A percentile compares a stretch with the other conserved stretches of the same genome.
These are phyloP conservation scores for Cercophora sp. DNA, from an alignment of 495 filamentous ascomycete genomes.

Conservation along the genomic window DNA sequence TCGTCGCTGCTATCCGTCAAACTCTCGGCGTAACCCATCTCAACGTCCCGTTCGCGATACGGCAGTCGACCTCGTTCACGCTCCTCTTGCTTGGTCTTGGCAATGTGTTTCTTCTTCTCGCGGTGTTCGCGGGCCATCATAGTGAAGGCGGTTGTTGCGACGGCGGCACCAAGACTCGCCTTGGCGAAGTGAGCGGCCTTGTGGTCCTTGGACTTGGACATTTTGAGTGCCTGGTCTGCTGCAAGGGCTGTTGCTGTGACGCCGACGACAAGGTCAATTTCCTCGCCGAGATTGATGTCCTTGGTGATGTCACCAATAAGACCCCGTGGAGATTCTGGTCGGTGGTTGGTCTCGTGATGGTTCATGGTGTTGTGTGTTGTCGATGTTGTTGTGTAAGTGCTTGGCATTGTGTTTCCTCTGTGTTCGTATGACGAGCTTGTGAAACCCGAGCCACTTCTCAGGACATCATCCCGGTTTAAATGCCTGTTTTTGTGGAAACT, in stretches of 20 bases:
- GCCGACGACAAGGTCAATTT: slow-evolving; percentile 42
- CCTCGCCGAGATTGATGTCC: slow-evolving; percentile 25
- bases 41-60: neutral
- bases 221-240: slow-evolving; percentile 26
- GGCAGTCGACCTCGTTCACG: neutral
- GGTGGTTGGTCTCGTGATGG: neutral
- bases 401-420: no score
- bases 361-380: neutral
- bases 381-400: neutral
- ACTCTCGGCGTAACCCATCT: neutral
- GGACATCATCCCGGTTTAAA: no score
- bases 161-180: slow-evolving; percentile 22
- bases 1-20: neutral
- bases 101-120: slow-evolving; percentile 12
- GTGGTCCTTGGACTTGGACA: slow-evolving; percentile 17
- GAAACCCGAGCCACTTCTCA: no score
- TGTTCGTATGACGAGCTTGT: no score
- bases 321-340: neutral
- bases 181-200: slow-evolving; percentile 21
- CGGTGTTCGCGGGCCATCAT: slow-evolving; percentile 21
- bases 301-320: slow-evolving; percentile 12
- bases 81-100: neutral
- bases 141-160: slow-evolving; percentile 23
- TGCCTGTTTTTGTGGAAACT: neutral
- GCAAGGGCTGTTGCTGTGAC: slow-evolving; percentile 37